A percentile compares a stretch with the other conserved stretches of the same genome.
Evolutionary conservation across 1,139 yeast species (phyloP).

Genomic region (Yamadazyma taylorii): DNA sequence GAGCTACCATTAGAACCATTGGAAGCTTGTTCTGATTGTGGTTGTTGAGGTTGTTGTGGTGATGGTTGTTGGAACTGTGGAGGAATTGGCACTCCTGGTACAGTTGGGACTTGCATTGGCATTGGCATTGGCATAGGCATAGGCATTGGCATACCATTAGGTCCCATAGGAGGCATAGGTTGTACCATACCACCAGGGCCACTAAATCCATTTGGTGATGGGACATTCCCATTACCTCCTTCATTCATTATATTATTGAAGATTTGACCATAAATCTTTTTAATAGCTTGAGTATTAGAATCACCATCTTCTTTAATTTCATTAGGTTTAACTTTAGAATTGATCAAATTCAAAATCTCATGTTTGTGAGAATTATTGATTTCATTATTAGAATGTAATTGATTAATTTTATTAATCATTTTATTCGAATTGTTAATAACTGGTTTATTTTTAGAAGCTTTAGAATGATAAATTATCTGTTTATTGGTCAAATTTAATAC

Average conservation of each 20-base stretch:
- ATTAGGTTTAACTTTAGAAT: constrained; percentile 14
- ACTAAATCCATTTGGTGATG: constrained; percentile 12
- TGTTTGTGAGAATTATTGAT: constrained; percentile 18
- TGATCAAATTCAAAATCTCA: constrained; percentile 33
- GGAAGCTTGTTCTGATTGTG: constrained; percentile 1
- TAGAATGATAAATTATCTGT: constrained; percentile 76
- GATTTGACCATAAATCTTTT: constrained; percentile 51
- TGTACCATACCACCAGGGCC: constrained; percentile 23
- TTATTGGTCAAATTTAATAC: constrained; percentile 73
- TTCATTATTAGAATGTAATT: constrained; percentile 14
- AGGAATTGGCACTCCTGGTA: constrained; percentile 31
- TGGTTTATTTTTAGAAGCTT: constrained; percentile 55
- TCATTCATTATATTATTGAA: constrained; percentile 45
- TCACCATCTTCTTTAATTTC: constrained; percentile 19
- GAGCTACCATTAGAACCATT: constrained; percentile 4
- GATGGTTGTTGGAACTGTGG: constrained; percentile 30
- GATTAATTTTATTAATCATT: constrained; percentile 20
- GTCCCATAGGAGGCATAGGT: constrained; percentile 16
- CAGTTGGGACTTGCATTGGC: constrained; percentile 18
- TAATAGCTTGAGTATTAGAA: constrained; percentile 39
- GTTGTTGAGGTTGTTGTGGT: too few relatives aligned
- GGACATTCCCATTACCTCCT: constrained; percentile 22
- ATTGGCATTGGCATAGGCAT: constrained; percentile 12
- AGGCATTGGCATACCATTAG: constrained; percentile 10
- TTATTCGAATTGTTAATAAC: constrained; percentile 23